These are phyloP conservation scores for Przewalskia tangutica DNA, from an alignment of 257 asterid genomes.

Conservation along the genomic window DNA sequence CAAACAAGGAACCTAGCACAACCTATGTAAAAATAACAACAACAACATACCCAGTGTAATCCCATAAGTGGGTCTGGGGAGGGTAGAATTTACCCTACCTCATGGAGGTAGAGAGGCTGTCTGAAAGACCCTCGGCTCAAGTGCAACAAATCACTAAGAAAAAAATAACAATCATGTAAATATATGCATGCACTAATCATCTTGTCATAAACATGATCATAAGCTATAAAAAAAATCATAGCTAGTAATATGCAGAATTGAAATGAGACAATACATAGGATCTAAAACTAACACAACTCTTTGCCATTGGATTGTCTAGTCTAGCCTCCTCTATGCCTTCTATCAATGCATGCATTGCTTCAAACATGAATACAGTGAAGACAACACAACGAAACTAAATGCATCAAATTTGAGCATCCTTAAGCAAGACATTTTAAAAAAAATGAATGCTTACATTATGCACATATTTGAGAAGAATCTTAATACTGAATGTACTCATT, in stretches of 20 bases:
- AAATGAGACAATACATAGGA: background rate
- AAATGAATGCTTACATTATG: background rate
- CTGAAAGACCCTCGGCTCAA: too few species aligned
- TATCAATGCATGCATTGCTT: background rate
- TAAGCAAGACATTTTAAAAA: background rate
- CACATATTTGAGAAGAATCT: background rate
- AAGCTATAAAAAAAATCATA: background rate
- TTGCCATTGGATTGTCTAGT: background rate
- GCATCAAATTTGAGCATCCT: background rate
- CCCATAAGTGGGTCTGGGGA: too few species aligned
- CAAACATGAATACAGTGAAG: background rate
- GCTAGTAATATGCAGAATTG: background rate
- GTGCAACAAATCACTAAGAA: too few species aligned
- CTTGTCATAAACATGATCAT: background rate
- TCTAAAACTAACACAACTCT: background rate
- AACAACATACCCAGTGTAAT: too few species aligned
- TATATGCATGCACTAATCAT: background rate
- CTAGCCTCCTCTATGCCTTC: background rate
- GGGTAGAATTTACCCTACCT: too few species aligned
- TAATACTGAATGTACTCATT: background rate
- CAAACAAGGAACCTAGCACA: background rate
- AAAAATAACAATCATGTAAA: background rate
- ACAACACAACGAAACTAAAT: background rate
- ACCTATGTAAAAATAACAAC: background rate
- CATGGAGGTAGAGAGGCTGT: too few species aligned